These are phyloP conservation scores for Apium graveolens DNA, from an alignment of 129 eudicot species.

Conservation along the genomic window DNA sequence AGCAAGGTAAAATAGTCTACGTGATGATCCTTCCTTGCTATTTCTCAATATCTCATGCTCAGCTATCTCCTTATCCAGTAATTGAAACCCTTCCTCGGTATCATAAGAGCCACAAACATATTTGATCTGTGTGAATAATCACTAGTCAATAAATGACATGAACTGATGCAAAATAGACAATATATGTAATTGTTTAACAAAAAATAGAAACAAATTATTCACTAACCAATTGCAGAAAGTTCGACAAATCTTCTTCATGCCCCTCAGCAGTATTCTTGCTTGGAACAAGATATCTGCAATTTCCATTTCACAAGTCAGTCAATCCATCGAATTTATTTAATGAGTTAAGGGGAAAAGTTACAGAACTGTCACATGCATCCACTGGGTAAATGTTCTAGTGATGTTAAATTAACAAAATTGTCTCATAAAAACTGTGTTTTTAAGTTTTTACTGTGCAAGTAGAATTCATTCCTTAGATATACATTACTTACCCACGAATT, in stretches of 20 bases:
- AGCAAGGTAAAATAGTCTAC: conserved; percentile 92
- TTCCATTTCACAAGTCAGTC: conserved; percentile 10
- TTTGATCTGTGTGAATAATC: conserved; percentile 44
- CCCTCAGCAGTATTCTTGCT: conserved; percentile 37
- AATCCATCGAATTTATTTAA: conserved; percentile 7
- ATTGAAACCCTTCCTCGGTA: conserved; percentile 67
- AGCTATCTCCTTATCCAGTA: conserved; percentile 65
- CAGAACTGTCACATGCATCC: neutral
- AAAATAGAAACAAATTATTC: neutral
- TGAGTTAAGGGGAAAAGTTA: neutral
- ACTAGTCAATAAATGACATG: conserved; percentile 8
- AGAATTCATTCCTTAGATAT: neutral
- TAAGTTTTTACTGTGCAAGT: neutral
- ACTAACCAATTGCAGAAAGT: conserved; percentile 82
- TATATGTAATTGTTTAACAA: neutral
- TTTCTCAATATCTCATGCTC: conserved; percentile 60
- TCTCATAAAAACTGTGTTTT: neutral
- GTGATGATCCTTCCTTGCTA: conserved; percentile 55
- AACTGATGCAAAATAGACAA: neutral
- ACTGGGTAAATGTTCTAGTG: neutral
- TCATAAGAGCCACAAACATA: conserved; percentile 88
- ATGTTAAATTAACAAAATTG: neutral
- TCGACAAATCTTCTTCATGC: conserved; percentile 42
- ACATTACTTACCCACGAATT: conserved; percentile 65
- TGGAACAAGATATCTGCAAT: conserved; percentile 66